A percentile compares a stretch with the other conserved stretches of the same genome.
These are phyloP conservation scores for Boletus rufocinnamomeus DNA, from an alignment of 768 basidiomycete genomes.

Conservation along the genomic window DNA sequence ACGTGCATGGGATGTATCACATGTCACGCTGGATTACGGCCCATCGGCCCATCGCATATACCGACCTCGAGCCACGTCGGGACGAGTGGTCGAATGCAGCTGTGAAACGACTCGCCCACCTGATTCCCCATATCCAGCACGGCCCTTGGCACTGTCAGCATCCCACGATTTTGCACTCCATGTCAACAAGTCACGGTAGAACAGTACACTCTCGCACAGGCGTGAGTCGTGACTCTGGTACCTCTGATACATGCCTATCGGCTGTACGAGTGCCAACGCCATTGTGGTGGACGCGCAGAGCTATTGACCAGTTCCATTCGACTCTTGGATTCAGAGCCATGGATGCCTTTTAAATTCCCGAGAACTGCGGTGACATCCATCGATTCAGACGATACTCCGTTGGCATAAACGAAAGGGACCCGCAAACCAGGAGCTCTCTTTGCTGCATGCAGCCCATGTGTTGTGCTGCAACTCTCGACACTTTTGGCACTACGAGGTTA, in stretches of 20 bases:
- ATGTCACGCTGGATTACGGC: neutral
- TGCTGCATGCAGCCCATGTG: neutral
- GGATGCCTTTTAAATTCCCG: neutral
- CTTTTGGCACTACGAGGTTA: neutral
- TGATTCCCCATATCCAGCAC: too few relatives aligned
- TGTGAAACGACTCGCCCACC: neutral
- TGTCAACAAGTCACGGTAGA: neutral
- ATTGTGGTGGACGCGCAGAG: neutral
- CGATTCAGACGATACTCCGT: neutral
- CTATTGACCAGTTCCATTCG: neutral
- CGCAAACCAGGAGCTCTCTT: neutral
- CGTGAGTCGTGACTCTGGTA: neutral
- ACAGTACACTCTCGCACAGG: neutral
- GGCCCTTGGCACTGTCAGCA: neutral
- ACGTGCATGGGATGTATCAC: slow-evolving; percentile 8
- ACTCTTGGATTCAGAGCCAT: neutral
- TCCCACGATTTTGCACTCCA: neutral
- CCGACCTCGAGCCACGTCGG: too few relatives aligned
- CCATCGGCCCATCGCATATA: too few relatives aligned
- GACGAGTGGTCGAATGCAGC: neutral
- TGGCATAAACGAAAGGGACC: neutral
- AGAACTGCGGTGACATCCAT: neutral
- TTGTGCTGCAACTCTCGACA: neutral
- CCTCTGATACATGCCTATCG: neutral
- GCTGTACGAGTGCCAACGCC: neutral